phyloP scores from a whole-genome alignment of 106 monocot genomes.

The Narthecium ossifragum region DNA sequence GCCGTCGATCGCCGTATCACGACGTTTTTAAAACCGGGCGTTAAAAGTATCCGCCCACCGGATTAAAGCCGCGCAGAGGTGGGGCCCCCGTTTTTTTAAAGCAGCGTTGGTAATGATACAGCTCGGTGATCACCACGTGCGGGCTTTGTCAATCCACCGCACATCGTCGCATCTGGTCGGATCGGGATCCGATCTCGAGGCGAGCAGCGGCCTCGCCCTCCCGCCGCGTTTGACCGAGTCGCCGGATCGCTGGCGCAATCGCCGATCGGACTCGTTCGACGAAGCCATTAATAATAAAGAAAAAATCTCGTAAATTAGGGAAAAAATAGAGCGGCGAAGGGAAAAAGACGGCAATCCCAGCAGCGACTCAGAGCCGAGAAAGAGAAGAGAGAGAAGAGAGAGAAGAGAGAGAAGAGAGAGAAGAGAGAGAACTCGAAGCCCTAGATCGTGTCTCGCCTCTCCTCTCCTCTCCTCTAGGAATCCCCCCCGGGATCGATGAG shows the following conservation, averaged over 20 bases:
- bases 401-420: constrained; percentile 1
- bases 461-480: neutral
- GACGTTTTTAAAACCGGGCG: too few species aligned
- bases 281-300: neutral
- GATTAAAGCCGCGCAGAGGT: too few species aligned
- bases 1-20: too few species aligned
- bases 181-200: too few species aligned
- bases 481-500: constrained; percentile 15
- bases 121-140: too few species aligned
- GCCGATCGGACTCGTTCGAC: constrained; percentile 1
- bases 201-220: too few species aligned
- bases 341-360: neutral
- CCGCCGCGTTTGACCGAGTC: constrained; percentile 19
- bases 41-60: too few species aligned
- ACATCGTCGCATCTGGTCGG: too few species aligned
- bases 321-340: neutral
- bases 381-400: constrained; percentile 3
- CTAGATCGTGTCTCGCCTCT: constrained; percentile 14
- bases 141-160: too few species aligned
- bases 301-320: neutral
- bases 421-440: constrained; percentile 7
- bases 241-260: neutral
- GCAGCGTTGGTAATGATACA: too few species aligned
- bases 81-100: too few species aligned
- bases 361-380: neutral